Percentiles rank a stretch among this genome's conserved stretches.
Evolutionary conservation across 2,329 filamentous ascomycete genomes (phyloP).

Genomic region (Ophiostoma ulmi): DNA sequence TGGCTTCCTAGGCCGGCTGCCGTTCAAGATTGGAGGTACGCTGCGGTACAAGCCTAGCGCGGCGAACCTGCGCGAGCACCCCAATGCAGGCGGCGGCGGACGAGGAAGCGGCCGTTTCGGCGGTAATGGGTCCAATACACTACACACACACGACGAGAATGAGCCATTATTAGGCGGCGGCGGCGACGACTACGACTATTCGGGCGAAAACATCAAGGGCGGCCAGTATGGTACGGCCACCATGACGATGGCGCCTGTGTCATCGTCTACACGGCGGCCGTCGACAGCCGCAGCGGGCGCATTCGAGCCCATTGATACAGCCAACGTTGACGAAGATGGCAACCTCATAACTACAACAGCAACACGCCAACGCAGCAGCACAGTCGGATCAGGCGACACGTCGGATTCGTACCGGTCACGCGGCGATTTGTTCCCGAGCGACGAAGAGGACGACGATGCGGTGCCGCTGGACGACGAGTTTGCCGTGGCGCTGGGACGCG

Average conservation of each 20-base stretch:
- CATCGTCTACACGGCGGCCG: conserved; percentile 9
- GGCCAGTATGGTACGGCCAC: conserved; percentile 1
- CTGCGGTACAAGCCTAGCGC: conserved; percentile 85
- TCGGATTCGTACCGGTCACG: conserved; percentile 81
- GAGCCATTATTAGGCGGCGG: conserved; percentile 60
- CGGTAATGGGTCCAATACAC: neutral
- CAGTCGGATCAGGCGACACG: conserved; percentile 72
- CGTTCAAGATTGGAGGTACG: conserved; percentile 77
- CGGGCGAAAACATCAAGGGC: neutral
- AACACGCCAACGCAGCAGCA: conserved; percentile 65
- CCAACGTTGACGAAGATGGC: conserved; percentile 14
- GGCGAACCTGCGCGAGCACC: conserved; percentile 84
- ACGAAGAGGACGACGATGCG: conserved; percentile 79
- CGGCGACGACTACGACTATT: conserved; percentile 1
- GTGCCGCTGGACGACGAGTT: conserved; percentile 92
- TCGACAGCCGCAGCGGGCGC: neutral
- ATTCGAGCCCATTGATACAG: neutral
- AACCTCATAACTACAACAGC: neutral
- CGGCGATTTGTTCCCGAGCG: conserved; percentile 86
- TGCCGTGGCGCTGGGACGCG: conserved; percentile 71
- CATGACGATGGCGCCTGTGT: conserved; percentile 16
- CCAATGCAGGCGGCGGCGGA: conserved; percentile 46
- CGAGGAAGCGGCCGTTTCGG: neutral
- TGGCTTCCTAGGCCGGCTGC: conserved; percentile 76
- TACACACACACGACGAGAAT: conserved; percentile 46